phyloP scores from a whole-genome alignment of 163 green algal genomes.

The Scenedesmus sp. region DNA sequence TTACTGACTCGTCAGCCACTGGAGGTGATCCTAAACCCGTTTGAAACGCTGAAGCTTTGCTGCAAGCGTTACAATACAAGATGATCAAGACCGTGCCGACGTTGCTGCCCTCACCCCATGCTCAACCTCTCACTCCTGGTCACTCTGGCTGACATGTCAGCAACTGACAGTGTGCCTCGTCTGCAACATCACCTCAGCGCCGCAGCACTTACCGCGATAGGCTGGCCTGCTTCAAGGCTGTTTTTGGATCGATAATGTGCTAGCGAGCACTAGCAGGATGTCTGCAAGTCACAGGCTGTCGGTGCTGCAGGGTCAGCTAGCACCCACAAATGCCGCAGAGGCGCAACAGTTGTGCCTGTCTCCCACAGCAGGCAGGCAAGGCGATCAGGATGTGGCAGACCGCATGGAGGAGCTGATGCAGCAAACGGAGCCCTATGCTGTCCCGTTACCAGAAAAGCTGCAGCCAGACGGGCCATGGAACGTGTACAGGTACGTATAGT shows the following conservation, averaged over 20 bases:
- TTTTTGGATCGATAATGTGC: neutral
- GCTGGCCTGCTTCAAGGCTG: neutral
- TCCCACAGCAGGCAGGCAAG: slow-evolving; percentile 10
- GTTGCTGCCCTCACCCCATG: neutral
- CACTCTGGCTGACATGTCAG: slow-evolving; percentile 10
- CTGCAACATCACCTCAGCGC: slow-evolving; percentile 3
- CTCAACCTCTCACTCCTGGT: neutral
- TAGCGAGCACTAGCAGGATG: neutral
- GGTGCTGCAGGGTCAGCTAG: slow-evolving; percentile 2
- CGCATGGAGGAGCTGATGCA: slow-evolving; percentile 48
- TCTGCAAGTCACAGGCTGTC: slow-evolving; percentile 26
- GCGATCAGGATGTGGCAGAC: neutral
- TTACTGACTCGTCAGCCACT: too few species aligned
- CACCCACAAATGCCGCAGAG: neutral
- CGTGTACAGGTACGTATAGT: slow-evolving; percentile 66
- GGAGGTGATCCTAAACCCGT: too few species aligned
- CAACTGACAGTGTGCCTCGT: slow-evolving; percentile 10
- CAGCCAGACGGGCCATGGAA: slow-evolving; percentile 73
- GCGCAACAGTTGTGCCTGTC: neutral
- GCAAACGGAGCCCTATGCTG: slow-evolving; percentile 39
- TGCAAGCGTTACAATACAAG: too few species aligned
- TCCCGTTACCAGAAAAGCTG: slow-evolving; percentile 83
- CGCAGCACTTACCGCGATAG: neutral
- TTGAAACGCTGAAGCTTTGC: too few species aligned
- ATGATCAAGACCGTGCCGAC: too few species aligned